A percentile compares a stretch with the other conserved stretches of the same genome.
These are phyloP conservation scores for Aspergillus sergii DNA, from an alignment of 2,329 filamentous ascomycete species.

Conservation along the genomic window DNA sequence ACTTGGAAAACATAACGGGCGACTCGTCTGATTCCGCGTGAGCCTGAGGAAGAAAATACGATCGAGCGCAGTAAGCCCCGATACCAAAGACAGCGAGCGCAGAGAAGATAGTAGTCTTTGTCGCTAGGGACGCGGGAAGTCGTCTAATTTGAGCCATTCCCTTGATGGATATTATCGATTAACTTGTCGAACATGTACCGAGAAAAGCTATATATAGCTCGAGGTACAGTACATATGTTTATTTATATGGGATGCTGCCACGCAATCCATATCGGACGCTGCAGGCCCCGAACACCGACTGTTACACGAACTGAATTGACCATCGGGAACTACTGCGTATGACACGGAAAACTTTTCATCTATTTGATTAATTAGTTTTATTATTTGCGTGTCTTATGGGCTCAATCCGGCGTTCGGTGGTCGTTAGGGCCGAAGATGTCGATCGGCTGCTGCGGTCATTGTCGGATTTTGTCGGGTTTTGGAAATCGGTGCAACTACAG, in stretches of 20 bases:
- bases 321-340: not conserved
- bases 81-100: not conserved
- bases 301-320: not conserved
- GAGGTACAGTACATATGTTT: not conserved
- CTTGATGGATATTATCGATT: not conserved
- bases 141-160: not conserved
- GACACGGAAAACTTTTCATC: no score
- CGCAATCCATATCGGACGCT: not conserved
- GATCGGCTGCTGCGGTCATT: not conserved
- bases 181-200: not conserved
- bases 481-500: not conserved
- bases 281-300: not conserved
- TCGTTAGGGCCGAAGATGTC: not conserved
- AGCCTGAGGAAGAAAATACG: not conserved
- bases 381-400: not conserved
- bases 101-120: not conserved
- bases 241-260: not conserved
- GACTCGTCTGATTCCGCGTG: not conserved
- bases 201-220: not conserved
- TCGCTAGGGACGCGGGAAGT: not conserved
- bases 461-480: slow-evolving; percentile 4
- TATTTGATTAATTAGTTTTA: not conserved
- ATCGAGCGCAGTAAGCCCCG: not conserved
- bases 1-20: not conserved
- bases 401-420: not conserved